These are phyloP conservation scores for Alternaria metachromatica DNA, from an alignment of 2,329 filamentous ascomycete genomes.

Conservation along the genomic window DNA sequence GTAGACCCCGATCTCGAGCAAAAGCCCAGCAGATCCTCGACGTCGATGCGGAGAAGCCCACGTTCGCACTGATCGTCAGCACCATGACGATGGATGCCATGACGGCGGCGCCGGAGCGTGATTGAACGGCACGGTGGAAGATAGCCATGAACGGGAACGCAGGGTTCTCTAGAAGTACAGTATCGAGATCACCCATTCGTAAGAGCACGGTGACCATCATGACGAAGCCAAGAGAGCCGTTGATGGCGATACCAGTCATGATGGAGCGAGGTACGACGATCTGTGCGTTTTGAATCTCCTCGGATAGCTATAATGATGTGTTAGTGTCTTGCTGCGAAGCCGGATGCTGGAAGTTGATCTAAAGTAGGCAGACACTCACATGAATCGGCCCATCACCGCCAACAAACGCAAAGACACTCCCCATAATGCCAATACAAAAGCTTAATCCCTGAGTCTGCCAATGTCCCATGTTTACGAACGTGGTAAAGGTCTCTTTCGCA, in stretches of 20 bases:
- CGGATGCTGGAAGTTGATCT: background rate
- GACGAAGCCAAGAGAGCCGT: constrained; percentile 47
- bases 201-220: constrained; percentile 40
- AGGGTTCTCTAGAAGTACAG: constrained; percentile 44
- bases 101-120: constrained; percentile 50
- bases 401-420: constrained; percentile 44
- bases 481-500: constrained; percentile 52
- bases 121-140: constrained; percentile 46
- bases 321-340: background rate
- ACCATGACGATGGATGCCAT: constrained; percentile 48
- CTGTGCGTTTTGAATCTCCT: constrained; percentile 42
- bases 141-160: constrained; percentile 57
- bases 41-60: constrained; percentile 47
- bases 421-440: constrained; percentile 49
- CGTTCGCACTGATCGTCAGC: constrained; percentile 43
- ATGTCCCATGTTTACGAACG: constrained; percentile 54
- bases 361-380: constrained; percentile 16
- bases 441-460: constrained; percentile 55
- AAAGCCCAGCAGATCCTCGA: constrained; percentile 51
- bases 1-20: constrained; percentile 49
- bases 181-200: constrained; percentile 44
- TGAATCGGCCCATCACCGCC: constrained; percentile 50
- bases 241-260: constrained; percentile 47
- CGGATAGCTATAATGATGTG: constrained; percentile 26
- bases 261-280: constrained; percentile 45